Evolutionary conservation across 352 stramenopile species (phyloP).

Genomic region (Peronosclerospora sorghi): DNA sequence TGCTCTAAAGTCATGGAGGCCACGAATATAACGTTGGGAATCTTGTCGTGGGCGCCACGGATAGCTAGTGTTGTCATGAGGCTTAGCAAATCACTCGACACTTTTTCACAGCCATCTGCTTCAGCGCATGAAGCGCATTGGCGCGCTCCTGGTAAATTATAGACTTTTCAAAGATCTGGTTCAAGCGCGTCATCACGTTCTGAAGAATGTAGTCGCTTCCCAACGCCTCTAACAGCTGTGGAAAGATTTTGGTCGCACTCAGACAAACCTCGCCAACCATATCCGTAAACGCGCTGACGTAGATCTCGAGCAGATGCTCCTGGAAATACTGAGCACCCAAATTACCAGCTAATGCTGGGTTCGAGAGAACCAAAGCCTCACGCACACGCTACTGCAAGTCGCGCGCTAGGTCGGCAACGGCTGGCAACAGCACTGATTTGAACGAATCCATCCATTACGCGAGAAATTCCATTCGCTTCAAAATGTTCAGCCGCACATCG

Average conservation of each 20-base stretch:
- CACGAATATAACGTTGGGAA: slow-evolving; percentile 83
- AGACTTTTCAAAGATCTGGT: slow-evolving; percentile 77
- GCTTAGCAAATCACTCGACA: slow-evolving; percentile 50
- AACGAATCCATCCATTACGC: slow-evolving; percentile 87
- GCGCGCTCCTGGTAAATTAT: slow-evolving; percentile 82
- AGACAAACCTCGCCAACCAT: slow-evolving; percentile 91
- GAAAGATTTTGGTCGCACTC: slow-evolving; percentile 83
- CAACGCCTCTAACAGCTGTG: slow-evolving; percentile 60
- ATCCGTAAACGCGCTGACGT: slow-evolving; percentile 87
- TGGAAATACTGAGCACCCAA: slow-evolving; percentile 76
- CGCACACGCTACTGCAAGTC: slow-evolving; percentile 91
- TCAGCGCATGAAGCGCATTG: slow-evolving; percentile 68
- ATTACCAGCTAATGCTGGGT: slow-evolving; percentile 85
- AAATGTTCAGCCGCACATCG: slow-evolving; percentile 90
- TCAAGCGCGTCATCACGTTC: slow-evolving; percentile 67
- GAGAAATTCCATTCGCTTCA: slow-evolving; percentile 87
- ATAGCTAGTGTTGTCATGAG: slow-evolving; percentile 61
- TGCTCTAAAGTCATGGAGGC: slow-evolving; percentile 78
- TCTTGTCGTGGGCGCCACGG: slow-evolving; percentile 70
- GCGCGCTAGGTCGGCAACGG: slow-evolving; percentile 87
- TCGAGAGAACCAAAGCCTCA: slow-evolving; percentile 84
- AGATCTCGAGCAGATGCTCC: slow-evolving; percentile 80
- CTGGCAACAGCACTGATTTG: slow-evolving; percentile 59
- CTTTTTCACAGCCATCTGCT: slow-evolving; percentile 66
- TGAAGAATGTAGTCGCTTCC: slow-evolving; percentile 78